Evolutionary conservation across 2,329 filamentous ascomycete genomes (phyloP).

Genomic region (Phialophora chinensis): DNA sequence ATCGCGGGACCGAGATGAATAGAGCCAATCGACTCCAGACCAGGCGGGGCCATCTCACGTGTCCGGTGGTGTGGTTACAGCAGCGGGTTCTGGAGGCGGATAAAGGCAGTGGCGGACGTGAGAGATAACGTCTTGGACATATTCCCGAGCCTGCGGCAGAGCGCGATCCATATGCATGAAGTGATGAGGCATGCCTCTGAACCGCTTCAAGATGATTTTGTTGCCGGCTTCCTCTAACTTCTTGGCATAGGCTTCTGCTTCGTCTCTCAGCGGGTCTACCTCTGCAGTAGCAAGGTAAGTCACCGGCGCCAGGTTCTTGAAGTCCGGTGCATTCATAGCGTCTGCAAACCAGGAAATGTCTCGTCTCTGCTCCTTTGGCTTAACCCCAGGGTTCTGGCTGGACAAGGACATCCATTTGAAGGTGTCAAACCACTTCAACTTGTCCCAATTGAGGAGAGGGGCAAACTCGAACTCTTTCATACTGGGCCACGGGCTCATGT

Average conservation of each 20-base stretch:
- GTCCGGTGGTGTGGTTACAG: slow-evolving; percentile 21
- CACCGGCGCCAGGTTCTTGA: slow-evolving; percentile 36
- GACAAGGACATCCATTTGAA: slow-evolving; percentile 39
- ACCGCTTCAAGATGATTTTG: slow-evolving; percentile 34
- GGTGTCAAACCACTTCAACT: slow-evolving; percentile 40
- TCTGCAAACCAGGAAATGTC: slow-evolving; percentile 39
- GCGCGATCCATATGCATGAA: slow-evolving; percentile 40
- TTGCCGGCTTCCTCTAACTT: slow-evolving; percentile 37
- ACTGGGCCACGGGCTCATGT: slow-evolving; percentile 39
- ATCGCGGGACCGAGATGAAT: background rate
- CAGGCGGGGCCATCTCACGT: slow-evolving; percentile 15
- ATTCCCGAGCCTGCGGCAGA: slow-evolving; percentile 37
- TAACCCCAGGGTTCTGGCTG: slow-evolving; percentile 26
- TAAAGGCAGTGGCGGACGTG: slow-evolving; percentile 36
- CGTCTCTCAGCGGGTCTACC: slow-evolving; percentile 37
- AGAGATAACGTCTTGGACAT: slow-evolving; percentile 39
- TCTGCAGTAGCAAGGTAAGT: slow-evolving; percentile 39
- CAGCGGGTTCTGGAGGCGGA: slow-evolving; percentile 21
- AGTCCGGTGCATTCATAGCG: slow-evolving; percentile 38
- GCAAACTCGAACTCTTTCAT: slow-evolving; percentile 38
- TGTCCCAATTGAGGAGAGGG: slow-evolving; percentile 39
- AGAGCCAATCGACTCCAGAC: background rate
- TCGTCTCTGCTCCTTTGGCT: slow-evolving; percentile 34
- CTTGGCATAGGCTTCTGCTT: slow-evolving; percentile 39
- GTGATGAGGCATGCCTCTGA: slow-evolving; percentile 38